Evolutionary conservation across 352 stramenopile species (phyloP).

Genomic region (Phytophthora colocasiae): DNA sequence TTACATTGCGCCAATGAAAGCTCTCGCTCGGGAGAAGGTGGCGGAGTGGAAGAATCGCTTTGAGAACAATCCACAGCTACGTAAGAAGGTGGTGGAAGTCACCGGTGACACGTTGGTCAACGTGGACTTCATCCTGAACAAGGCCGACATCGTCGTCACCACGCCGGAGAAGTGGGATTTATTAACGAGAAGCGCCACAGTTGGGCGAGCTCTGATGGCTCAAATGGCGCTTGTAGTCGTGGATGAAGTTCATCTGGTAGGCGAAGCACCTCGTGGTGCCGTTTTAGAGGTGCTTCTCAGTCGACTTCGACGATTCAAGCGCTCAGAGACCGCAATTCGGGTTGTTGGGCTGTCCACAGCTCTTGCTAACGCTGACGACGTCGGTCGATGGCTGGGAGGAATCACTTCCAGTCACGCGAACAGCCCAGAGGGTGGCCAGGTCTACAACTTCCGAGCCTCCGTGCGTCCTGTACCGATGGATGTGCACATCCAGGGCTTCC

Average conservation of each 20-base stretch:
- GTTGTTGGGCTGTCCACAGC: conserved; percentile 97
- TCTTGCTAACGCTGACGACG: conserved; percentile 95
- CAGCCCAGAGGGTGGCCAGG: conserved; percentile 47
- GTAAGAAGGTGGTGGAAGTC: conserved; percentile 96
- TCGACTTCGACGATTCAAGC: conserved; percentile 79
- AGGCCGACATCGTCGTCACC: conserved; percentile 97
- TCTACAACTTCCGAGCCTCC: conserved; percentile 96
- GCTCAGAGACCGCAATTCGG: conserved; percentile 69
- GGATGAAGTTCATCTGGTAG: conserved; percentile 98
- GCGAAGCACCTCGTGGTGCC: conserved; percentile 93
- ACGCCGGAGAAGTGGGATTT: conserved; percentile 99
- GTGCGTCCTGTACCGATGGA: conserved; percentile 97
- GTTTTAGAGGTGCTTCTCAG: conserved; percentile 93
- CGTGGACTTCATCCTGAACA: conserved; percentile 85
- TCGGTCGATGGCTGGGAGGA: conserved; percentile 98
- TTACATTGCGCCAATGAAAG: conserved; percentile 98
- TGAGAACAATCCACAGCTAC: conserved; percentile 77
- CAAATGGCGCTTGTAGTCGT: conserved; percentile 93
- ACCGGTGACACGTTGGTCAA: conserved; percentile 97
- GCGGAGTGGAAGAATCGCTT: conserved; percentile 97
- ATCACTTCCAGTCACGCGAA: conserved; percentile 57
- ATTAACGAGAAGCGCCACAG: conserved; percentile 92
- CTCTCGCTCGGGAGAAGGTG: conserved; percentile 96
- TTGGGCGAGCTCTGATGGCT: conserved; percentile 73
- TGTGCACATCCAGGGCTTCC: conserved; percentile 97